Conservation (phyloP, 257 asterid genomes). For the Solanum chaucha region DNA sequence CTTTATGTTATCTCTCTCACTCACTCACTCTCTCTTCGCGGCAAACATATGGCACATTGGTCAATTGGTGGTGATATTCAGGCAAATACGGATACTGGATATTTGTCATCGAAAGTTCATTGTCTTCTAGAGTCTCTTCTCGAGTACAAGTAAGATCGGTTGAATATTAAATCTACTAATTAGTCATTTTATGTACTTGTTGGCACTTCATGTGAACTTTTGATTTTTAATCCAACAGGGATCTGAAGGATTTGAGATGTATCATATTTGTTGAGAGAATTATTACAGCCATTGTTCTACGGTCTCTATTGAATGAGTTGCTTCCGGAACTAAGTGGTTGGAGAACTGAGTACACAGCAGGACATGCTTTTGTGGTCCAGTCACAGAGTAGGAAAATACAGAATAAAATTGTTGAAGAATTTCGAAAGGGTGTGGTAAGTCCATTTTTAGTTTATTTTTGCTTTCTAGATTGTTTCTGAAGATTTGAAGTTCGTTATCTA, state of each 20-base stretch:
- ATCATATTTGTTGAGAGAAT: slow-evolving; percentile 74
- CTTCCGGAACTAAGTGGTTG: slow-evolving; percentile 44
- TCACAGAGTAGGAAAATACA: slow-evolving; percentile 62
- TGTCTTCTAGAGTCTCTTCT: slow-evolving; percentile 60
- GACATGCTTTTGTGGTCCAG: slow-evolving; percentile 19
- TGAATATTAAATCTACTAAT: background rate
- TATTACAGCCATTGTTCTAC: slow-evolving; percentile 56
- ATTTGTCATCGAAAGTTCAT: slow-evolving; percentile 44
- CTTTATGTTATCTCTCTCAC: background rate
- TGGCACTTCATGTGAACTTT: too few species aligned
- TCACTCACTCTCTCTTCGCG: background rate
- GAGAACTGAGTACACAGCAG: slow-evolving; percentile 7
- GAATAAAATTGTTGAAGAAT: slow-evolving; percentile 41
- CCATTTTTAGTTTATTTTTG: background rate
- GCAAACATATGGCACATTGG: slow-evolving; percentile 26
- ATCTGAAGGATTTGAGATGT: slow-evolving; percentile 59
- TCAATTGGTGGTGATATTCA: slow-evolving; percentile 12
- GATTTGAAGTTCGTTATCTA: background rate
- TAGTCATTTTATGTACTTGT: background rate
- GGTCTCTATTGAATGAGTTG: slow-evolving; percentile 47
- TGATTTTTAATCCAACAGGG: slow-evolving; percentile 16
- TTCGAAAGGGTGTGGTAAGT: slow-evolving; percentile 37
- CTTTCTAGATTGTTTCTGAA: background rate
- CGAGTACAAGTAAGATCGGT: slow-evolving; percentile 48
- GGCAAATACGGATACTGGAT: slow-evolving; percentile 32